These are phyloP conservation scores for Ceratocystis ficicola DNA, from an alignment of 2,329 filamentous ascomycete genomes.

Conservation along the genomic window DNA sequence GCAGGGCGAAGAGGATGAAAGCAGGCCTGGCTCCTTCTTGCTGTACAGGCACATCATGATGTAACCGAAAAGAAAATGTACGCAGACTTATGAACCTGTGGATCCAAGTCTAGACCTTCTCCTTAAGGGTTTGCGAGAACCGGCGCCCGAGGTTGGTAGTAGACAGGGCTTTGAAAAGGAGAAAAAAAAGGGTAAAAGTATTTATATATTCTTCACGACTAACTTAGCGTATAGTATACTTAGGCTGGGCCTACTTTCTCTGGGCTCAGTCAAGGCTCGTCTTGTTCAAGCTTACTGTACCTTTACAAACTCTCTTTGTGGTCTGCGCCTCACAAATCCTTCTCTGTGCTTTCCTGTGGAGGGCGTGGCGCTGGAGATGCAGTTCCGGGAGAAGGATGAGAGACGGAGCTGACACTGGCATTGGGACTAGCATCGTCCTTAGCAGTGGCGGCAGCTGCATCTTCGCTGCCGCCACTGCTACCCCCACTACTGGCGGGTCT, in stretches of 20 bases:
- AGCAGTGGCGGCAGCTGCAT: not conserved
- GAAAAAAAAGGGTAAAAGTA: slow-evolving; percentile 6
- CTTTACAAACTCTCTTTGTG: too few relatives aligned
- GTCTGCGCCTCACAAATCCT: not conserved
- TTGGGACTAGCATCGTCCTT: not conserved
- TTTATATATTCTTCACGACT: not conserved
- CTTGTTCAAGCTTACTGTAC: too few relatives aligned
- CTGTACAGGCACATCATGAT: not conserved
- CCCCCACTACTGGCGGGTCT: not conserved
- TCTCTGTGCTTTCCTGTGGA: not conserved
- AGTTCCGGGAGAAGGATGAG: slow-evolving; percentile 11
- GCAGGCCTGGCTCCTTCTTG: not conserved
- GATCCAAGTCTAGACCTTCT: too few relatives aligned
- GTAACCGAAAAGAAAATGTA: not conserved
- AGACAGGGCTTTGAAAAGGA: slow-evolving; percentile 1
- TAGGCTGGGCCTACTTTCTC: too few relatives aligned
- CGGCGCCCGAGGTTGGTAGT: too few relatives aligned
- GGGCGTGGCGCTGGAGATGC: not conserved
- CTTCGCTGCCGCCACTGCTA: not conserved
- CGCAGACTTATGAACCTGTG: too few relatives aligned
- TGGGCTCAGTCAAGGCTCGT: too few relatives aligned
- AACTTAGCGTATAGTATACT: not conserved
- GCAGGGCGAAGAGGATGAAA: not conserved
- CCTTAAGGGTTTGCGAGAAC: too few relatives aligned
- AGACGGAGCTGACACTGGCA: not conserved